These are phyloP conservation scores for Holtermannia corniformis DNA, from an alignment of 768 basidiomycete species.

Conservation along the genomic window DNA sequence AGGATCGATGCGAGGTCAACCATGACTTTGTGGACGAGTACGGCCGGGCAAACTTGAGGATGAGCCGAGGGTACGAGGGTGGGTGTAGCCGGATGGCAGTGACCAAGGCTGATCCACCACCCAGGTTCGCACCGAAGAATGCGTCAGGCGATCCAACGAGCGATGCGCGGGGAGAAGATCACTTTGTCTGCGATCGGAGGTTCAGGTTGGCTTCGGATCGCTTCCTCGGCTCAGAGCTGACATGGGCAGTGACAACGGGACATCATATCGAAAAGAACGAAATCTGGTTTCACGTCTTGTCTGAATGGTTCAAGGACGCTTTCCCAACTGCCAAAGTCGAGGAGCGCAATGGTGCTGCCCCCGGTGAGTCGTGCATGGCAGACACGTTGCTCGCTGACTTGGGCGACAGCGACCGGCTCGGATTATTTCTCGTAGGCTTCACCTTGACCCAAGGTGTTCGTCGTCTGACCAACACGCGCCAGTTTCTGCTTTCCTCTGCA, in stretches of 20 bases:
- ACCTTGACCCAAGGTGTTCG: neutral
- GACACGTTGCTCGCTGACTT: neutral
- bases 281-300: slow-evolving; percentile 32
- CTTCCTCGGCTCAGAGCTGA: neutral
- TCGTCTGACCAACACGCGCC: neutral
- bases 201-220: slow-evolving; percentile 21
- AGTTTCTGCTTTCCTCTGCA: slow-evolving; percentile 40
- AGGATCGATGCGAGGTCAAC: neutral
- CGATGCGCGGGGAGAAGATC: slow-evolving; percentile 28
- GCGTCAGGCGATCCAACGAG: slow-evolving; percentile 21
- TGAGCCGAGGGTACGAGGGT: slow-evolving; percentile 34
- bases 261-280: slow-evolving; percentile 30
- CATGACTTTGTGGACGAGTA: slow-evolving; percentile 22
- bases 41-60: slow-evolving; percentile 24
- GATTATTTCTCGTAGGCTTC: slow-evolving; percentile 27
- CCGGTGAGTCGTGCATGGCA: slow-evolving; percentile 17
- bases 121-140: slow-evolving; percentile 24
- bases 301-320: slow-evolving; percentile 33
- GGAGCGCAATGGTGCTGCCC: slow-evolving; percentile 36
- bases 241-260: slow-evolving; percentile 29
- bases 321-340: slow-evolving; percentile 12
- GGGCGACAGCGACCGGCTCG: slow-evolving; percentile 29
- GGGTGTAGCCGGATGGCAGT: slow-evolving; percentile 6
- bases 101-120: neutral
- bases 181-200: slow-evolving; percentile 33